Evolutionary conservation across 2,329 filamentous ascomycete species (phyloP).

Genomic region (Verticillium nubilum): DNA sequence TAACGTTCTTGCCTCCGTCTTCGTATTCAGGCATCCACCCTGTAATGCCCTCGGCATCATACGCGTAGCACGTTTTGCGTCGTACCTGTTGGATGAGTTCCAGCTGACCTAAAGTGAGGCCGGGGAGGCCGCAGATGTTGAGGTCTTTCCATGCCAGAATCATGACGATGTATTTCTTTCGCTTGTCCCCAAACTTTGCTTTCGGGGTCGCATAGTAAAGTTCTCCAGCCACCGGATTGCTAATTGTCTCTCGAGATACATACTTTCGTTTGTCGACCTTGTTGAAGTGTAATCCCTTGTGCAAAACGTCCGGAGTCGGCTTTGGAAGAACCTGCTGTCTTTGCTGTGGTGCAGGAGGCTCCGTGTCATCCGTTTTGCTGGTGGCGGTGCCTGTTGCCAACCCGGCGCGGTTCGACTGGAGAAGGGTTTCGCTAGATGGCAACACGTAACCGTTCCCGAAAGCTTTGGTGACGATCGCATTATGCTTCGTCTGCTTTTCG

Average conservation of each 20-base stretch:
- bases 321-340: background rate
- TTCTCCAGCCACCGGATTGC: slow-evolving; percentile 9
- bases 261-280: background rate
- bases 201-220: slow-evolving; percentile 8
- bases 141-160: slow-evolving; percentile 12
- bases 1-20: slow-evolving; percentile 8
- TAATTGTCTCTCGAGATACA: slow-evolving; percentile 1
- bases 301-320: background rate
- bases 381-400: background rate
- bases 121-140: slow-evolving; percentile 5
- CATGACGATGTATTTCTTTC: slow-evolving; percentile 11
- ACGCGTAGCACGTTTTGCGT: slow-evolving; percentile 8
- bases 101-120: background rate
- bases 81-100: background rate
- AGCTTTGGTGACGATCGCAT: slow-evolving; percentile 8
- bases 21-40: slow-evolving; percentile 12
- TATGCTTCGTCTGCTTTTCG: slow-evolving; percentile 9
- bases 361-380: no score
- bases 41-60: slow-evolving; percentile 8
- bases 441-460: slow-evolving; percentile 10
- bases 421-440: background rate
- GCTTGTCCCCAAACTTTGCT: background rate
- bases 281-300: background rate
- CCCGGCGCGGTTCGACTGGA: background rate
- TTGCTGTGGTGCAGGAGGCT: background rate